phyloP scores from a whole-genome alignment of 371 early-diverging fungal species.

The Circinella minor region DNA sequence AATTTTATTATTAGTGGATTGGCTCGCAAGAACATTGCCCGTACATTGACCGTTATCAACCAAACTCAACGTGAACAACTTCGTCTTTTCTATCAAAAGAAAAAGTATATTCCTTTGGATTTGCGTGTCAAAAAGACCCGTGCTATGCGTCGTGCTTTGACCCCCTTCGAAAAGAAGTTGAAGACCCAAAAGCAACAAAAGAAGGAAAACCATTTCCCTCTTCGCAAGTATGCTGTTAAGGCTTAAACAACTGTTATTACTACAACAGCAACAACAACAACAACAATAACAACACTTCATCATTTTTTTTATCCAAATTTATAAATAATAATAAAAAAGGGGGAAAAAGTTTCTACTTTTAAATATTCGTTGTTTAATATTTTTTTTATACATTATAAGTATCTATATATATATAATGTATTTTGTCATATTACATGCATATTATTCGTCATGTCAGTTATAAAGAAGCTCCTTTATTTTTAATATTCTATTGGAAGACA shows the following conservation, averaged over 20 bases:
- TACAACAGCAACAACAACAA: too few species aligned
- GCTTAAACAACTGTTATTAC: conserved; percentile 54
- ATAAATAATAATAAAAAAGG: too few species aligned
- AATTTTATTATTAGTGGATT: conserved; percentile 50
- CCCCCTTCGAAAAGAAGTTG: conserved; percentile 68
- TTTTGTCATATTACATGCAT: too few species aligned
- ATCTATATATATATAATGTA: too few species aligned
- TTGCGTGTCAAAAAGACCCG: conserved; percentile 96
- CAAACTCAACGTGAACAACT: conserved; percentile 87
- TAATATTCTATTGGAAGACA: too few species aligned
- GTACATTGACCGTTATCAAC: conserved; percentile 91
- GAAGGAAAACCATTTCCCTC: conserved; percentile 84
- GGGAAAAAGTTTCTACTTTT: too few species aligned
- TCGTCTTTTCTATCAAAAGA: conserved; percentile 82
- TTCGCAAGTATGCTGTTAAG: conserved; percentile 85
- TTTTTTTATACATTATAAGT: too few species aligned
- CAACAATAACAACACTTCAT: not conserved
- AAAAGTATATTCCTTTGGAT: conserved; percentile 92
- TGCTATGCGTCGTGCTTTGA: conserved; percentile 93
- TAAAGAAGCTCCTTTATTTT: too few species aligned
- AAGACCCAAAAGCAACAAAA: conserved; percentile 82
- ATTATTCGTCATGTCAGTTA: too few species aligned
- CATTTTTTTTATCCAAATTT: not conserved
- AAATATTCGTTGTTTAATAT: too few species aligned
- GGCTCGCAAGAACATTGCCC: conserved; percentile 92